Conservation (phyloP, 2,329 filamentous ascomycete genomes). For the Reticulascus tulasneorum region DNA sequence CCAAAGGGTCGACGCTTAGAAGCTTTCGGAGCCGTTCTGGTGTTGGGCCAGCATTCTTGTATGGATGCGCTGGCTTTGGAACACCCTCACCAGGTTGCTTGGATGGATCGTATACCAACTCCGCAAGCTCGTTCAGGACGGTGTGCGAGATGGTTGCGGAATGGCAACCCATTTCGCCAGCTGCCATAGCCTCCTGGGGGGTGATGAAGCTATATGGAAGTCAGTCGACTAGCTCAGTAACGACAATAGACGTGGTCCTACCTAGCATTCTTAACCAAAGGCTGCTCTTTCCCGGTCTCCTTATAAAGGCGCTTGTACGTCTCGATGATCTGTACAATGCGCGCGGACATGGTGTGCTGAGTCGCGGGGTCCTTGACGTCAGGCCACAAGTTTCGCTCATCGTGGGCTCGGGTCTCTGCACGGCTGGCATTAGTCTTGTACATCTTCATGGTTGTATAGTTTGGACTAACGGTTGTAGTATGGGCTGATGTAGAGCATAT, state of each 20-base stretch:
- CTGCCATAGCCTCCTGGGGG: conserved; percentile 39
- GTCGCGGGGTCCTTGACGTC: conserved; percentile 40
- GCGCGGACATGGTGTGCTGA: conserved; percentile 42
- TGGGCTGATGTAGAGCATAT: conserved; percentile 43
- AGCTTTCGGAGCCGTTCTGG: conserved; percentile 31
- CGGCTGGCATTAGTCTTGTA: conserved; percentile 1
- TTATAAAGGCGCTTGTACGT: conserved; percentile 40
- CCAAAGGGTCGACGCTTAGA: conserved; percentile 34
- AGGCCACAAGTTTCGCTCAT: conserved; percentile 40
- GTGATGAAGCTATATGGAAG: conserved; percentile 31
- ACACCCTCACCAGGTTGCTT: conserved; percentile 33
- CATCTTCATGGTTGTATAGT: neutral
- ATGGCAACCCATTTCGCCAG: conserved; percentile 42
- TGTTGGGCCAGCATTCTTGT: conserved; percentile 28
- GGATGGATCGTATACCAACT: conserved; percentile 30
- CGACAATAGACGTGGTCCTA: conserved; percentile 10
- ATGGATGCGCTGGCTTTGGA: conserved; percentile 35
- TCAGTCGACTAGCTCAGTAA: conserved; percentile 5
- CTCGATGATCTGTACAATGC: conserved; percentile 44
- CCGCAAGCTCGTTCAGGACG: conserved; percentile 32
- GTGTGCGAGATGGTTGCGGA: conserved; percentile 39
- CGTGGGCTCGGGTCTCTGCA: conserved; percentile 38
- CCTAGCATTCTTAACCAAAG: conserved; percentile 43
- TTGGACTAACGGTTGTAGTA: conserved; percentile 40
- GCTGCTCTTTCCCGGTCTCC: conserved; percentile 44